phyloP scores from a whole-genome alignment of 1,284 basidiomycete species.

The Kalmanozyma brasiliensis region DNA sequence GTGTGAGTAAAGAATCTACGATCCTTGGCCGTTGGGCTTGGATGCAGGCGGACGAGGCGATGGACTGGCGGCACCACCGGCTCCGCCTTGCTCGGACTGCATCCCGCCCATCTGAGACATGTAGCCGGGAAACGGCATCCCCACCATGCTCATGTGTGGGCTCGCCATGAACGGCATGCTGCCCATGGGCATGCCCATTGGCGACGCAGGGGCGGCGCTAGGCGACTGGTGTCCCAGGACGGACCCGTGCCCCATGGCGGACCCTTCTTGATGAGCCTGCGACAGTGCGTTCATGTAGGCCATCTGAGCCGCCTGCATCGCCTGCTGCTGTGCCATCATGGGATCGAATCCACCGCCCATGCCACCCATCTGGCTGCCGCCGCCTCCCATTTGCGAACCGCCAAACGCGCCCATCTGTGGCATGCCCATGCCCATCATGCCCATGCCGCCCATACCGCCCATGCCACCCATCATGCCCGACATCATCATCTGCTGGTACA shows the following conservation, averaged over 20 bases:
- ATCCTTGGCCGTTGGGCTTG: conserved; percentile 32
- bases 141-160: conserved; percentile 59
- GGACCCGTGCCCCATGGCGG: conserved; percentile 34
- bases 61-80: conserved; percentile 13
- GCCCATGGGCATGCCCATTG: conserved; percentile 46
- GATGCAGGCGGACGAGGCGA: conserved; percentile 23
- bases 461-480: conserved; percentile 47
- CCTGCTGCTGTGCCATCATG: conserved; percentile 60
- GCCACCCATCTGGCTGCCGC: conserved; percentile 35
- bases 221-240: conserved; percentile 36
- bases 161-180: conserved; percentile 47
- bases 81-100: conserved; percentile 22
- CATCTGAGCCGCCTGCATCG: conserved; percentile 64
- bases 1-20: not conserved
- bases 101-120: conserved; percentile 30
- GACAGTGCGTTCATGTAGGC: conserved; percentile 63
- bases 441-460: conserved; percentile 71
- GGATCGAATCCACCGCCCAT: conserved; percentile 42
- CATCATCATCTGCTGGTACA: conserved; percentile 69
- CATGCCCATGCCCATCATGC: conserved; percentile 59
- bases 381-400: conserved; percentile 52
- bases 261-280: conserved; percentile 43
- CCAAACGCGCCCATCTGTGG: conserved; percentile 38
- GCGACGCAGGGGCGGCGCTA: conserved; percentile 17
- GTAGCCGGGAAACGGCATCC: conserved; percentile 40